Evolutionary conservation across 495 filamentous ascomycete species (phyloP).

Genomic region (Xylaria castorea): DNA sequence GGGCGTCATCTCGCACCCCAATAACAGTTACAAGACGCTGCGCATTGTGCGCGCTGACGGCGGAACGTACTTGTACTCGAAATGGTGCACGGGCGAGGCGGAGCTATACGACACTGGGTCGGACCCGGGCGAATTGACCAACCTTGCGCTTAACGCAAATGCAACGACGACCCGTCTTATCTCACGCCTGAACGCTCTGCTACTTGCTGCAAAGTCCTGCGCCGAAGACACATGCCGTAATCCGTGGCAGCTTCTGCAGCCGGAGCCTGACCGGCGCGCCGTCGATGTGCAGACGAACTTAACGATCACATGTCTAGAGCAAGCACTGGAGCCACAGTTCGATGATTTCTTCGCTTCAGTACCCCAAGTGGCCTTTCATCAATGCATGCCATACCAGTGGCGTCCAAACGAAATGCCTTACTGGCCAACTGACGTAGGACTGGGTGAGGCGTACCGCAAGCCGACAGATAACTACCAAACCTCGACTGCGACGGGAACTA

Average conservation of each 20-base stretch:
- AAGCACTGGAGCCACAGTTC: constrained; percentile 29
- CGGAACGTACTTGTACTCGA: constrained; percentile 55
- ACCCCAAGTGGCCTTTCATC: constrained; percentile 10
- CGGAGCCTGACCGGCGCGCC: constrained; percentile 21
- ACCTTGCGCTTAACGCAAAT: constrained; percentile 22
- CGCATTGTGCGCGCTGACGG: constrained; percentile 53
- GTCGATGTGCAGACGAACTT: constrained; percentile 23
- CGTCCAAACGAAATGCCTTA: constrained; percentile 23
- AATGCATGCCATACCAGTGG: constrained; percentile 22
- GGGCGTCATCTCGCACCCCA: constrained; percentile 41
- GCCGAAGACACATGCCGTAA: constrained; percentile 53
- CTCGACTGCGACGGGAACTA: background rate
- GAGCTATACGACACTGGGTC: constrained; percentile 57
- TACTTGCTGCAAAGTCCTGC: constrained; percentile 62
- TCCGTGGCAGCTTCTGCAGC: constrained; percentile 59
- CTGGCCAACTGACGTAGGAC: constrained; percentile 15
- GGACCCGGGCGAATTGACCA: constrained; percentile 29
- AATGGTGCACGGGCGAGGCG: constrained; percentile 60
- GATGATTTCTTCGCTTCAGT: constrained; percentile 25
- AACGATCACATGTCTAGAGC: constrained; percentile 21
- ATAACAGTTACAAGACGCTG: constrained; percentile 61
- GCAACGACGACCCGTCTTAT: constrained; percentile 29
- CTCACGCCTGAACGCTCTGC: constrained; percentile 55
- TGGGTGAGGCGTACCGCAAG: constrained; percentile 26
- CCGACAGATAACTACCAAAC: constrained; percentile 7